A percentile compares a stretch with the other conserved stretches of the same genome.
phyloP scores from a whole-genome alignment of 768 basidiomycete species.

The Rhizopogon vulgaris region DNA sequence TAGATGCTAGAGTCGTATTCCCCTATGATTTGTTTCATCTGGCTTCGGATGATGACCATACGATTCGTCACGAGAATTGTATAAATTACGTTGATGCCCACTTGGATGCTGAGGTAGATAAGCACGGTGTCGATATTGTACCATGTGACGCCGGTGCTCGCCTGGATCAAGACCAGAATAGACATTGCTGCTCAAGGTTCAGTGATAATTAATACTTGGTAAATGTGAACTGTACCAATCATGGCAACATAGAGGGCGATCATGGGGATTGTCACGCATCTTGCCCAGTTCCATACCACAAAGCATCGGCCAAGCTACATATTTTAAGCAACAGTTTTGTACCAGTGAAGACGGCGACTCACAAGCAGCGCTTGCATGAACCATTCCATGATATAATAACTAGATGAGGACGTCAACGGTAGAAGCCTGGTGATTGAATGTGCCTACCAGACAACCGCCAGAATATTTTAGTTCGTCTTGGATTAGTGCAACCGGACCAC shows the following conservation, averaged over 20 bases:
- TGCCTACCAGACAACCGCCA: constrained; percentile 12
- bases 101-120: constrained; percentile 23
- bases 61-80: constrained; percentile 26
- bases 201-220: not conserved
- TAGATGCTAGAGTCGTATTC: constrained; percentile 12
- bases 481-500: constrained; percentile 10
- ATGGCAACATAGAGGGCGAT: constrained; percentile 7
- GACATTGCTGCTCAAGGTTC: constrained; percentile 10
- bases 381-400: constrained; percentile 27
- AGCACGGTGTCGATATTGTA: constrained; percentile 18
- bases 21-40: constrained; percentile 1
- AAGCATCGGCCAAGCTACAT: constrained; percentile 8
- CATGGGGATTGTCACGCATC: constrained; percentile 12
- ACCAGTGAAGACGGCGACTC: not conserved
- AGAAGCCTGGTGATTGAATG: not conserved
- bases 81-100: constrained; percentile 26
- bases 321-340: not conserved
- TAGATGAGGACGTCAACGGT: not conserved
- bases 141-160: constrained; percentile 8
- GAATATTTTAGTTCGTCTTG: constrained; percentile 13
- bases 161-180: constrained; percentile 12
- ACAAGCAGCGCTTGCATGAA: constrained; percentile 22
- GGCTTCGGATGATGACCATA: constrained; percentile 18
- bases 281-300: constrained; percentile 11
- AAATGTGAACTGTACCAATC: constrained; percentile 5